Evolutionary conservation across 1,284 basidiomycete species (phyloP).

Genomic region (Thelephora terrestris): DNA sequence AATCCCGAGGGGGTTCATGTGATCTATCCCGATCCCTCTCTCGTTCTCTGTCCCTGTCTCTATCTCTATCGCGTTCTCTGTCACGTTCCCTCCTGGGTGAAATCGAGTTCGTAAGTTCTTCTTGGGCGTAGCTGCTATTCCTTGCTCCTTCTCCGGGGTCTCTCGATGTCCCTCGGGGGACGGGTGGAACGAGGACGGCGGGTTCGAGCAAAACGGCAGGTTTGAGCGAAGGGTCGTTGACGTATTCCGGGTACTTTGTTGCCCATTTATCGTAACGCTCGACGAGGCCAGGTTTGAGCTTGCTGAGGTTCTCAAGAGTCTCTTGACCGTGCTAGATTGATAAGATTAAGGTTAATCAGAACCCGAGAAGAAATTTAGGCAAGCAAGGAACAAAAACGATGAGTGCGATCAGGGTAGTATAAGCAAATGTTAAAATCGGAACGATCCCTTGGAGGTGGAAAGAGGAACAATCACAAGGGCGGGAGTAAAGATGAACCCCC

Average conservation of each 20-base stretch:
- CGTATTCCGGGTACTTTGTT: slow-evolving; percentile 7
- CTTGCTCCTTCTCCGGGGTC: not conserved
- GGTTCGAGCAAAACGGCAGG: slow-evolving; percentile 2
- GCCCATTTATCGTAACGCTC: slow-evolving; percentile 27
- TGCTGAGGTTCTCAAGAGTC: slow-evolving; percentile 35
- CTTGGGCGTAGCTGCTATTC: not conserved
- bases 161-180: not conserved
- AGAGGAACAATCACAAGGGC: not conserved
- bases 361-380: not conserved
- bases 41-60: too few relatives aligned
- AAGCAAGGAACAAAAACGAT: not conserved
- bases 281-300: slow-evolving; percentile 27
- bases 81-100: not conserved
- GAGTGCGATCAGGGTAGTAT: not conserved
- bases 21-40: too few relatives aligned
- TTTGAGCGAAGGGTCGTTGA: slow-evolving; percentile 2
- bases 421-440: slow-evolving; percentile 3
- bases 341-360: slow-evolving; percentile 3
- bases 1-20: not conserved
- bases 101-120: not conserved
- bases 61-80: too few relatives aligned
- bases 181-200: not conserved
- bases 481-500: not conserved
- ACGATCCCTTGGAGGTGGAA: not conserved
- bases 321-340: slow-evolving; percentile 56